Conservation (phyloP, 768 basidiomycete genomes). For the Suillus lakei region DNA sequence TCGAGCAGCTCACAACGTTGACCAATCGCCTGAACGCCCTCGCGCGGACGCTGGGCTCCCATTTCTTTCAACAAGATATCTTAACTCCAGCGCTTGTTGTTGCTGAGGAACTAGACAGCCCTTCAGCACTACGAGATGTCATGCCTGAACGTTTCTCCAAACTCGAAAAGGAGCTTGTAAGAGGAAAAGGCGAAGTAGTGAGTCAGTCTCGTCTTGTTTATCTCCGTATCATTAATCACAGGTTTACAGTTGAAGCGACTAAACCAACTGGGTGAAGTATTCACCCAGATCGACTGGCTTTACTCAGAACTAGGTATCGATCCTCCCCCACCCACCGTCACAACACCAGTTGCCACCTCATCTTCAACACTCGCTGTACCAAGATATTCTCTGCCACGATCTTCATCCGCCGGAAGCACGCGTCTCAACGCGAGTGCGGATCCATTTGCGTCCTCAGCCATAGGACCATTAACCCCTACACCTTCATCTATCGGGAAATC, state of each 20-base stretch:
- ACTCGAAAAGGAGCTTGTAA: conserved; percentile 83
- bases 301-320: conserved; percentile 81
- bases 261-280: conserved; percentile 60
- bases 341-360: conserved; percentile 37
- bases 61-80: conserved; percentile 63
- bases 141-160: conserved; percentile 80
- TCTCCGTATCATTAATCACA: conserved; percentile 8
- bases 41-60: conserved; percentile 60
- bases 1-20: conserved; percentile 74
- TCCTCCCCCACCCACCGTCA: conserved; percentile 59
- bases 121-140: conserved; percentile 63
- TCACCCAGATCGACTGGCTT: conserved; percentile 82
- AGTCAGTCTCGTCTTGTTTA: conserved; percentile 33
- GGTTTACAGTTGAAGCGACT: conserved; percentile 66
- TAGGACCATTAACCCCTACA: conserved; percentile 47
- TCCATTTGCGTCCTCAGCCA: conserved; percentile 30
- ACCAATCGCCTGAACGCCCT: conserved; percentile 66
- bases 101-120: conserved; percentile 44
- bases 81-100: conserved; percentile 49
- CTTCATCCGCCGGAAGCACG: conserved; percentile 41
- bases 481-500: conserved; percentile 46
- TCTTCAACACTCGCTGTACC: conserved; percentile 44
- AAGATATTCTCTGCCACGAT: conserved; percentile 47
- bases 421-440: conserved; percentile 24
- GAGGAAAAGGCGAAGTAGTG: conserved; percentile 87